Conservation (phyloP, 179 eudicot genomes). For the Camellia oleifera region DNA sequence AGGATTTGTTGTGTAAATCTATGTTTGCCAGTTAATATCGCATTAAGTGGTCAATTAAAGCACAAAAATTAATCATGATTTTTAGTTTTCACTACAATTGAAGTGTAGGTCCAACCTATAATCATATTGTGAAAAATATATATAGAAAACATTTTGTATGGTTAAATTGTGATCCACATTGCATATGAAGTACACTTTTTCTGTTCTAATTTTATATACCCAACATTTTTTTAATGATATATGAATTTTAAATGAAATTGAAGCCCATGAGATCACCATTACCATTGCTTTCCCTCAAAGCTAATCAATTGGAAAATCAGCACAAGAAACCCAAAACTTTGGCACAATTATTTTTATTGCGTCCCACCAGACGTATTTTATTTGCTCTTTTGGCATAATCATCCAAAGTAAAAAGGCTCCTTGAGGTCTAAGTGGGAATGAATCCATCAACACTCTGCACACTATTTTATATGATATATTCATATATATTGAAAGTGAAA, state of each 20-base stretch:
- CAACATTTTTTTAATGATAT: too few relatives aligned
- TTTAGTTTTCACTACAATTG: neutral
- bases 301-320: neutral
- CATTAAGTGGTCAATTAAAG: slow-evolving; percentile 7
- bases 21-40: slow-evolving; percentile 5
- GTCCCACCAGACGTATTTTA: neutral
- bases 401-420: neutral
- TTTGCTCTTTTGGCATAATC: neutral
- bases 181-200: too few relatives aligned
- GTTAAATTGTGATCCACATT: neutral
- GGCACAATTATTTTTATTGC: neutral
- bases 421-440: neutral
- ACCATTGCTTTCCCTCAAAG: neutral
- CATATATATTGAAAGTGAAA: too few relatives aligned
- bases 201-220: too few relatives aligned
- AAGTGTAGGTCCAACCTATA: neutral
- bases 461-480: neutral
- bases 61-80: neutral
- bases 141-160: neutral
- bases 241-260: too few relatives aligned
- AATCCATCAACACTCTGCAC: neutral
- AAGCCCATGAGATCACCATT: neutral
- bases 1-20: too few relatives aligned
- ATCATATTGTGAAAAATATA: neutral
- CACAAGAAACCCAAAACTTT: neutral